Base-by-base conservation (phyloP, 441 rosid genomes). In the Melastoma candidum region DNA sequence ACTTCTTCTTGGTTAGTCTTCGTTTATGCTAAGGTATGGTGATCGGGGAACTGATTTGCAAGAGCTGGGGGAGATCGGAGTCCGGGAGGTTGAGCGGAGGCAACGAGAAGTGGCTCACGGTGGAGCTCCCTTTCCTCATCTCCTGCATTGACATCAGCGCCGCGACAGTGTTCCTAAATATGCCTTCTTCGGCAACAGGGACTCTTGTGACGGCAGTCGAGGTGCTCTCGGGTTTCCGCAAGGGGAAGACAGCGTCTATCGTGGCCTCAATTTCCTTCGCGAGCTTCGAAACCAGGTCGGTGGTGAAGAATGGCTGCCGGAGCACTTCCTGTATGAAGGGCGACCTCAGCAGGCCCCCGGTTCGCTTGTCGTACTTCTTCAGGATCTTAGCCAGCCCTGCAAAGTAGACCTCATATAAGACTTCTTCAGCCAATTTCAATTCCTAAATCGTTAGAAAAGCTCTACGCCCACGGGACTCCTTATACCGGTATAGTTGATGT, bases 341-440 rank as follows among this genome's bases (percentile, higher is more conserved):
- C 51, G 75, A 68, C 43, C 97, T 71, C 62, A 86, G 39, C 41
- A 74, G 50, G 0, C 84, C 73, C 7, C 90, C 73, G 0, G 78
- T 90, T 68, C 76, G 66, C 77, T 90, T 84, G 71, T 90, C 97
- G 44, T 80, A 90, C 59, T 90, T 90, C 80, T 90, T 90, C 77
- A 86, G 14, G 26, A 90, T 90, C 79, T 90, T 90, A 0, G 80
- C 85, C 59, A 86, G 56, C 24, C 95, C 95, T 85, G 51, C 54
- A 6, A 36, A 36, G 8, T 4, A 36, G 50, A 11, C 22, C 22
- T 17, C 22, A 17, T 17, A 17, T 17, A 26, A 26, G 11, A 41
- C 26, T 17, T 43, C 12, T 11, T 11, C 9, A 32, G 11, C 2
- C 9, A 17, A 29, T 52, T 2, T 8, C 1, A 12, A 1, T 32